Evolutionary conservation across 805 yeast species (phyloP), one percentile per base, ranked within the genome.

Genomic region (Sugiyamaella lignohabitans): DNA sequence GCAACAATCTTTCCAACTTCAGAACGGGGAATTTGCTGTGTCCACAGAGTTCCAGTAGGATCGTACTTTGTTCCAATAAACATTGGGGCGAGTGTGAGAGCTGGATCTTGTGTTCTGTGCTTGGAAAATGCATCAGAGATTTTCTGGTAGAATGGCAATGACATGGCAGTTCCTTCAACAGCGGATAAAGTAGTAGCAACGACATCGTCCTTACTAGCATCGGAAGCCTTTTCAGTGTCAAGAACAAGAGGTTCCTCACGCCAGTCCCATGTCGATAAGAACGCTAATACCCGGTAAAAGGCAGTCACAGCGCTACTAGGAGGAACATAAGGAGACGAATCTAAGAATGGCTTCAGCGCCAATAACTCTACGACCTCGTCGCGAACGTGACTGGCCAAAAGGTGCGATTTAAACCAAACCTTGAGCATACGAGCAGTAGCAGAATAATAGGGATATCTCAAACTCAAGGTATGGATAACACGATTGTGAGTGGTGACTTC

Each of bases 241-340:
- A 93, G 66, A 45, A 89, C 76, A 51, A 93, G 67, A 1, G 96
- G 84, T 40, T 83, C 87, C 52, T 85, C 94, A 57, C 78, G 83
- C 98, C 98, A 93, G 63, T 93, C 88, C 98, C 98, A 93, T 38
- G 66, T 67, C 21, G 95, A 74, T 39, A 93, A 63, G 57, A 83
- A 85, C 40, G 76, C 70, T 34, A 93, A 62, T 10, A 82, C 75
- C 49, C 93, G 80, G 49, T 86, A 68, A 61, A 93, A 87, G 4
- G 96, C 98, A 46, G 83, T 75, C 52, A 80, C 82, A 5, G 83
- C 79, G 46, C 91, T 80, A 22, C 82, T 78, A 2, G 98, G 98
- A 1, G 79, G 74, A 1, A 79, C 73, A 66, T 76, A 89, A n/a
- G 97, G 95, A 0, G 85, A 80, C 5, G 89, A 82, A 59, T 88